Base-by-base conservation (phyloP, 2,329 filamentous ascomycete species). In the Neofusicoccum umdonicola region DNA sequence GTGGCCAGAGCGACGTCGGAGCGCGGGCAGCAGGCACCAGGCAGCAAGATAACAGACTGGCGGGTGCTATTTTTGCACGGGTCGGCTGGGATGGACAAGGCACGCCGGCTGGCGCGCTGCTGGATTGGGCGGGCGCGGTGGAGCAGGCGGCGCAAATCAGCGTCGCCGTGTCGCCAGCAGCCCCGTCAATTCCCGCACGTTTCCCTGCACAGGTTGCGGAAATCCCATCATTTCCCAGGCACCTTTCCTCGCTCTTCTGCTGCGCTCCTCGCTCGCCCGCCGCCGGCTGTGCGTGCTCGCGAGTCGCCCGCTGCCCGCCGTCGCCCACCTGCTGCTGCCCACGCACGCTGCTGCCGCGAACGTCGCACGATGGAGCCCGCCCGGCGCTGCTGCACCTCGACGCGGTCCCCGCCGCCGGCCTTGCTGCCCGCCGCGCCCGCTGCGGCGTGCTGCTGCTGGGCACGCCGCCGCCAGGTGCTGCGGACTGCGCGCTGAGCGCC, bases 171-270 rank as follows among this genome's bases (percentile, higher is more conserved):
- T 34, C 50, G 34, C 34, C 50, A 17, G 41, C 41, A n/a, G 41
- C 41, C 41, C 41, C 27, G 27, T 27, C 31, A 51, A 51, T 51
- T 51, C 19, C 47, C 47, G 47, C 47, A 51, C 47, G 47, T 35
- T 51, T 51, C 50, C 50, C 34, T 31, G 22, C 27, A 12, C 27
- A n/a, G 22, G 15, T 12, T 22, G 12, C 19, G 27, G 17, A 31
- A 51, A 52, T 52, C 50, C 50, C 50, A 52, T 52, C 50, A 52
- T 52, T 52, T 52, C 50, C 50, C 50, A 52, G 50, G 13, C 34
- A 52, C 50, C 50, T 52, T 52, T 52, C 50, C 50, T 52, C 50
- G 50, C n/a, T 47, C 56, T 60, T 60, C 56, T 60, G 56, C 56
- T 45, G 56, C 56, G 15, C 41, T 60, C 56, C n/a, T 39, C 42